Evolutionary conservation across 2,329 filamentous ascomycete species (phyloP).

Genomic region (Colletotrichum cuscutae): DNA sequence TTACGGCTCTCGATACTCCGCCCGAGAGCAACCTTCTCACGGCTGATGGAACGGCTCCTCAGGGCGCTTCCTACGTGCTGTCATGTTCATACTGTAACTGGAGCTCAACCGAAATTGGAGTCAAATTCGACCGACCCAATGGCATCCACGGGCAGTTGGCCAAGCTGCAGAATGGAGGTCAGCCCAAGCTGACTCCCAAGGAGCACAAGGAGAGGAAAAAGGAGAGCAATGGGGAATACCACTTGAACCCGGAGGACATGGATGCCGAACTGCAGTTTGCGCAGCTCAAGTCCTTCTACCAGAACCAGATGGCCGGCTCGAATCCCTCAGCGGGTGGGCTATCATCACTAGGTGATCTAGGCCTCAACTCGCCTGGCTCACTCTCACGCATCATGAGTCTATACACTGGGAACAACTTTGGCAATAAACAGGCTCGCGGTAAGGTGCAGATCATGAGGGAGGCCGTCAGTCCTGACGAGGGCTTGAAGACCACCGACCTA

Average conservation of each 20-base stretch:
- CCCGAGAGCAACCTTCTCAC: conserved; percentile 55
- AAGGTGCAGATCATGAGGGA: conserved; percentile 78
- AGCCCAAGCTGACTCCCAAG: conserved; percentile 59
- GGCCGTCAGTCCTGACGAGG: conserved; percentile 76
- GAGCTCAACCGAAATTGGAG: conserved; percentile 88
- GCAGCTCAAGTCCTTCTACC: conserved; percentile 83
- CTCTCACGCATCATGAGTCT: conserved; percentile 91
- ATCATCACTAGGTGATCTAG: conserved; percentile 59
- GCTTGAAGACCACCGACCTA: conserved; percentile 71
- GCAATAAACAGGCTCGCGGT: conserved; percentile 74
- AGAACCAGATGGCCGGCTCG: conserved; percentile 76
- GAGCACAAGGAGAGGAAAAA: conserved; percentile 64
- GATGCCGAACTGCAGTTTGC: conserved; percentile 78
- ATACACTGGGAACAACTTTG: conserved; percentile 76
- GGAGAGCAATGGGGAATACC: conserved; percentile 57
- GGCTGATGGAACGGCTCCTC: conserved; percentile 51
- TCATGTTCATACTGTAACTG: conserved; percentile 93
- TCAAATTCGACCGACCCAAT: conserved; percentile 89
- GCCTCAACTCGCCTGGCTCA: conserved; percentile 81
- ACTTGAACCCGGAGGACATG: conserved; percentile 56
- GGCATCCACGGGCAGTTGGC: conserved; percentile 85
- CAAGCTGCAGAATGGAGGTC: conserved; percentile 73
- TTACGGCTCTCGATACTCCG: conserved; percentile 74
- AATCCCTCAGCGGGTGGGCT: conserved; percentile 62
- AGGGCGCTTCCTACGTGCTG: conserved; percentile 74